Conservation (phyloP, 352 stramenopile species). For the Phytophthora rubi region DNA sequence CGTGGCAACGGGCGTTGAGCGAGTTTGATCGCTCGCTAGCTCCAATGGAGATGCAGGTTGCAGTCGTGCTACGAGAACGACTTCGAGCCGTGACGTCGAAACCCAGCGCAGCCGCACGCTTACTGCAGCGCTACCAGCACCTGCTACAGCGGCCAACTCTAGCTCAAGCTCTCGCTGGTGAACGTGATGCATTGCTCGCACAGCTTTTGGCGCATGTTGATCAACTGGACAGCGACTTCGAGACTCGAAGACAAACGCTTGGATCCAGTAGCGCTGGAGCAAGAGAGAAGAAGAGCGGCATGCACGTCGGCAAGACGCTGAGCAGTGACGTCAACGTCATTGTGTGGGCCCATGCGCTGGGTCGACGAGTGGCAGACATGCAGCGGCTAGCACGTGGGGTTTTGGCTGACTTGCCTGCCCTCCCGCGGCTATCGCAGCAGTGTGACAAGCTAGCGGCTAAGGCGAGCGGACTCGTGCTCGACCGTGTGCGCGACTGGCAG, state of each 20-base stretch:
- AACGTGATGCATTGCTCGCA: conserved; percentile 89
- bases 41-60: conserved; percentile 87
- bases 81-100: conserved; percentile 67
- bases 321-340: conserved; percentile 86
- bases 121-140: conserved; percentile 89
- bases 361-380: conserved; percentile 65
- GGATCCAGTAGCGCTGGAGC: conserved; percentile 27
- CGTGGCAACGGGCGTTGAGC: conserved; percentile 76
- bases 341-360: conserved; percentile 84
- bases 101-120: conserved; percentile 67
- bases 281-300: conserved; percentile 33
- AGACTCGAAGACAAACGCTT: conserved; percentile 48
- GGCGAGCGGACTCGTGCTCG: conserved; percentile 69
- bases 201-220: conserved; percentile 88
- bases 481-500: conserved; percentile 89
- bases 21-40: conserved; percentile 83
- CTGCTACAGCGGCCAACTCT: conserved; percentile 85
- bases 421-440: conserved; percentile 58
- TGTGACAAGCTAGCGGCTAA: conserved; percentile 60
- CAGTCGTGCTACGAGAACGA: conserved; percentile 78
- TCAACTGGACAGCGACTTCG: conserved; percentile 89
- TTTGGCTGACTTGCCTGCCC: conserved; percentile 69
- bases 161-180: conserved; percentile 68
- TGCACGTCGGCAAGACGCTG: conserved; percentile 85
- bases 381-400: conserved; percentile 53